Base-by-base conservation (phyloP, 495 filamentous ascomycete species). In the Cetradonia linearis region DNA sequence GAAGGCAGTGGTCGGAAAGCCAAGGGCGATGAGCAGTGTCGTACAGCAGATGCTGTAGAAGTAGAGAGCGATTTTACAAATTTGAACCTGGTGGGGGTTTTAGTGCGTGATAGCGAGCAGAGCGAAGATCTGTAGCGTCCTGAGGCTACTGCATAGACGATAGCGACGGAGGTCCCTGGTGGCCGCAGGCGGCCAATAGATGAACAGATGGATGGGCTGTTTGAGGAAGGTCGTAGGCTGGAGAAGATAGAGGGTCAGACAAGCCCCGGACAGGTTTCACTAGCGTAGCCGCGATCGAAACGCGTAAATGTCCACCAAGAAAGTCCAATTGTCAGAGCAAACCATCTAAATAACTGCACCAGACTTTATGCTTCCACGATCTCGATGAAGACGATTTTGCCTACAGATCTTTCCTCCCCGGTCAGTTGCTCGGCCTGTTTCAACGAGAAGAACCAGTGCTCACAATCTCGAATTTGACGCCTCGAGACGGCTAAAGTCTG, bases 241-340 rank as follows among this genome's bases (percentile, higher is more conserved):
- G 50, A 30, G 23, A 46, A 46, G 42, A 46, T n/a, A 20, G 42
- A 46, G 42, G n/a, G 42, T 46, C 42, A 20, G 50, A 54, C 30
- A 20, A 31, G 33, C 8, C 33, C 50, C 50, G 33, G 50, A 54
- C 50, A 54, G 28, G 28, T 54, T 53, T 54, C 50, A 54, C 50
- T 54, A 54, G 50, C 50, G 50, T 34, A 34, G 33, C 28, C 30
- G 50, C 50, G 50, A 20, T 53, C 50, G 50, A 53, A 36, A 54
- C 50, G 50, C 50, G 50, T 54, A 23, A 46, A 44, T 20, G 25
- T 11, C 42, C 42, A 27, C 31, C 31, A 5, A 31, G 33, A 33
- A 53, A 53, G 28, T 14, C 31, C 48, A 28, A 50, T 18, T 18
- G 28, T 50, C 2, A 28, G 49, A 8, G 40, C 40, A n/a, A 44